These are phyloP conservation scores for Recurvomyces mirabilis DNA, from an alignment of 495 filamentous ascomycete species.

Conservation along the genomic window DNA sequence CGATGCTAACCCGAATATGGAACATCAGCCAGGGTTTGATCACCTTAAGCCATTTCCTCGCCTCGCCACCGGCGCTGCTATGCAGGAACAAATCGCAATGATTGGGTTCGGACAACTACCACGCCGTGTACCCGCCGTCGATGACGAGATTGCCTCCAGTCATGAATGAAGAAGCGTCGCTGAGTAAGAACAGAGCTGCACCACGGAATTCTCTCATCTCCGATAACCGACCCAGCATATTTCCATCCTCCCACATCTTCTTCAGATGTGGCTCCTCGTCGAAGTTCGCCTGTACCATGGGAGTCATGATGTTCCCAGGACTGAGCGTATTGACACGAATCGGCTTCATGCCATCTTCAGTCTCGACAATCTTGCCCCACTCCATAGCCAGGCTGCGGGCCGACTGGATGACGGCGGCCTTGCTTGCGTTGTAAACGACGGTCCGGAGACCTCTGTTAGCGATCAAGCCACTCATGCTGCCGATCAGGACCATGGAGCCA, in stretches of 20 bases:
- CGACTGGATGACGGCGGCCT: constrained; percentile 59
- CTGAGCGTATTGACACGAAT: constrained; percentile 59
- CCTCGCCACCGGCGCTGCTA: too few species aligned
- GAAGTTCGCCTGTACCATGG: constrained; percentile 60
- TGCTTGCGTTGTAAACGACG: constrained; percentile 59
- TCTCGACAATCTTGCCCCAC: constrained; percentile 42
- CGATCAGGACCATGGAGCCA: constrained; percentile 63
- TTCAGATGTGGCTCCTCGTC: constrained; percentile 48
- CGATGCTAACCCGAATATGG: too few species aligned
- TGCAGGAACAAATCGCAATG: too few species aligned
- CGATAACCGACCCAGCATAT: constrained; percentile 38
- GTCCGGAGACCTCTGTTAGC: constrained; percentile 60
- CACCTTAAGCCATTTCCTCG: too few species aligned
- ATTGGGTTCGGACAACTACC: too few species aligned
- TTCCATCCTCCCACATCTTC: constrained; percentile 53
- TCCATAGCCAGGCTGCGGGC: constrained; percentile 57
- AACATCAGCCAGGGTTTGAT: too few species aligned
- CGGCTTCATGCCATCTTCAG: constrained; percentile 30
- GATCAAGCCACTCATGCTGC: constrained; percentile 61
- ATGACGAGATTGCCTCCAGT: constrained; percentile 51
- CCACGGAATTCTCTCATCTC: constrained; percentile 47
- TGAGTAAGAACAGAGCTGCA: constrained; percentile 49
- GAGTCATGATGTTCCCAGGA: constrained; percentile 62
- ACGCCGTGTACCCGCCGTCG: constrained; percentile 26
- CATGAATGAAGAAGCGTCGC: constrained; percentile 61